A percentile compares a stretch with the other conserved stretches of the same genome.
Conservation (phyloP, 129 eudicot species). For the Artemisia annua region DNA sequence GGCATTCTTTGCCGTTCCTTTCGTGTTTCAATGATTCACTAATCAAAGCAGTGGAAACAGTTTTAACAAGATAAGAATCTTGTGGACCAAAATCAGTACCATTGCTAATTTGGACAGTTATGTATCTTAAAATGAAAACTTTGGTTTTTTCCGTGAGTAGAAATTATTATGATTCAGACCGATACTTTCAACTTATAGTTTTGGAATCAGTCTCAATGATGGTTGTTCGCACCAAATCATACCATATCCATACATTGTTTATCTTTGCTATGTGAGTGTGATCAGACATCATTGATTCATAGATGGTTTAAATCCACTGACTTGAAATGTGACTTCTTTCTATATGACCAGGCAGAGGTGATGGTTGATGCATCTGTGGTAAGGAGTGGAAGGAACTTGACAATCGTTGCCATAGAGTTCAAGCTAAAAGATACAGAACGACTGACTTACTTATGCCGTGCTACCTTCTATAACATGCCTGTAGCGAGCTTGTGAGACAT, state of each 20-base stretch:
- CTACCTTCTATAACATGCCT: conserved; percentile 84
- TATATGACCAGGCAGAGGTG: conserved; percentile 52
- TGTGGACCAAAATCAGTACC: neutral
- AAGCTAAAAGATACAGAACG: conserved; percentile 54
- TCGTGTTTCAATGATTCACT: neutral
- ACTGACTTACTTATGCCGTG: conserved; percentile 56
- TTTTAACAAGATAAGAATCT: neutral
- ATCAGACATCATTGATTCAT: conserved; percentile 6
- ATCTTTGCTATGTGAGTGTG: neutral
- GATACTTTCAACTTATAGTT: too few species aligned
- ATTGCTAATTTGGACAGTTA: neutral
- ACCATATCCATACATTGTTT: neutral
- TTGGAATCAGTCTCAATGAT: too few species aligned
- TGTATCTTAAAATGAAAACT: conserved; percentile 1
- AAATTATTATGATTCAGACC: too few species aligned
- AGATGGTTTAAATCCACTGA: neutral
- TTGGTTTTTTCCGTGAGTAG: neutral
- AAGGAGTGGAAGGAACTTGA: conserved; percentile 81
- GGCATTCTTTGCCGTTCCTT: neutral
- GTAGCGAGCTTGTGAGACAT: conserved; percentile 50
- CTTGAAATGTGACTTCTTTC: neutral
- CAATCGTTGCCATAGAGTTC: conserved; percentile 64
- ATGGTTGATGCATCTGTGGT: conserved; percentile 65
- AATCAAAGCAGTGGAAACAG: neutral
- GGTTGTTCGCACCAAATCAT: too few species aligned